phyloP scores from a whole-genome alignment of 148 eudicot genomes.

The Persicaria maculosa region DNA sequence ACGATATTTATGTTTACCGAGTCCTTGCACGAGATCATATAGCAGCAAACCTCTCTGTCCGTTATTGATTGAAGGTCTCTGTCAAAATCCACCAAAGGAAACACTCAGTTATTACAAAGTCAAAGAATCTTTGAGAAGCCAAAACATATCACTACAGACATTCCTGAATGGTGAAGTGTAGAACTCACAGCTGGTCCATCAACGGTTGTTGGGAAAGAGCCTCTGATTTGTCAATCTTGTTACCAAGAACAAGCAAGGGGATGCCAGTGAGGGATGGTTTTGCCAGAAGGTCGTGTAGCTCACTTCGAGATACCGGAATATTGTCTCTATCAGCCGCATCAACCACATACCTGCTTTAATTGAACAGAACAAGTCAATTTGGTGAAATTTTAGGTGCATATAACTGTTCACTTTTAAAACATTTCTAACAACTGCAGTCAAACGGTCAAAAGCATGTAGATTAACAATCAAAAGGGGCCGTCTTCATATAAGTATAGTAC shows the following conservation, averaged over 20 bases:
- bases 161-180: neutral
- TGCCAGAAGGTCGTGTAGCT: slow-evolving; percentile 67
- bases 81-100: slow-evolving; percentile 10
- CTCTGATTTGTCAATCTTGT: slow-evolving; percentile 85
- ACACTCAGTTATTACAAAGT: neutral
- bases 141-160: neutral
- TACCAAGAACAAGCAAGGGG: slow-evolving; percentile 78
- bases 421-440: neutral
- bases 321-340: slow-evolving; percentile 93
- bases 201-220: slow-evolving; percentile 75
- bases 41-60: slow-evolving; percentile 76
- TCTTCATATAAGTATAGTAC: neutral
- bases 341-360: slow-evolving; percentile 65
- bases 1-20: slow-evolving; percentile 53
- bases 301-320: slow-evolving; percentile 62
- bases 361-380: neutral
- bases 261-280: slow-evolving; percentile 70
- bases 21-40: slow-evolving; percentile 88
- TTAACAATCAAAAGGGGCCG: neutral
- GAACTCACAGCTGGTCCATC: slow-evolving; percentile 74
- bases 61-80: slow-evolving; percentile 50
- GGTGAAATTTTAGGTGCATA: neutral
- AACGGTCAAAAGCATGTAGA: neutral
- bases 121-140: neutral
- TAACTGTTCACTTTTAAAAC: neutral